Conservation (phyloP, 495 filamentous ascomycete species). For the Opeltia flavorubescens region DNA sequence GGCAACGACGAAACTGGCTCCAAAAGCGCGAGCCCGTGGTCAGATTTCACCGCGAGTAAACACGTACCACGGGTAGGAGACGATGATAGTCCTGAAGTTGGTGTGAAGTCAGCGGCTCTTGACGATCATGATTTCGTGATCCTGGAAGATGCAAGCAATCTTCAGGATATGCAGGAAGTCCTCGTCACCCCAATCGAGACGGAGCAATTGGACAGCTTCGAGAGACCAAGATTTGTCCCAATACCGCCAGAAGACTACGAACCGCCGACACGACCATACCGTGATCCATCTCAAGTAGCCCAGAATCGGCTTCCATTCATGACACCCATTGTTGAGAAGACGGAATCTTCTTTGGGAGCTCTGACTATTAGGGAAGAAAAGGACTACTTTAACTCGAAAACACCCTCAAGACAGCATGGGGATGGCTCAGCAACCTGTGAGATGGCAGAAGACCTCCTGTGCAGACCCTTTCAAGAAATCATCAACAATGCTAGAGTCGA, state of each 20-base stretch:
- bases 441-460: constrained; percentile 38
- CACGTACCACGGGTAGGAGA: constrained; percentile 42
- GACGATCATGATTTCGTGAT: constrained; percentile 6
- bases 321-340: constrained; percentile 94
- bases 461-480: constrained; percentile 57
- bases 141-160: constrained; percentile 6
- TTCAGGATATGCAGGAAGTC: constrained; percentile 10
- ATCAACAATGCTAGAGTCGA: constrained; percentile 24
- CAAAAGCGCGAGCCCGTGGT: constrained; percentile 71
- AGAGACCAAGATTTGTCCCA: constrained; percentile 40
- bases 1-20: constrained; percentile 33
- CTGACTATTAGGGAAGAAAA: constrained; percentile 40
- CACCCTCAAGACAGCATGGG: constrained; percentile 42
- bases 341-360: constrained; percentile 66
- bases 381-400: constrained; percentile 52
- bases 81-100: neutral
- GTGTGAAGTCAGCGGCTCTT: neutral
- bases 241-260: constrained; percentile 78
- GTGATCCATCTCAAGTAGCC: constrained; percentile 58
- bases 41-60: constrained; percentile 63
- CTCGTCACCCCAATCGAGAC: constrained; percentile 30
- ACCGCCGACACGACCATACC: constrained; percentile 56
- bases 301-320: constrained; percentile 91
- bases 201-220: constrained; percentile 18
- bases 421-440: constrained; percentile 31